Conservation (phyloP, 768 basidiomycete species). For the Lepiota venenata region DNA sequence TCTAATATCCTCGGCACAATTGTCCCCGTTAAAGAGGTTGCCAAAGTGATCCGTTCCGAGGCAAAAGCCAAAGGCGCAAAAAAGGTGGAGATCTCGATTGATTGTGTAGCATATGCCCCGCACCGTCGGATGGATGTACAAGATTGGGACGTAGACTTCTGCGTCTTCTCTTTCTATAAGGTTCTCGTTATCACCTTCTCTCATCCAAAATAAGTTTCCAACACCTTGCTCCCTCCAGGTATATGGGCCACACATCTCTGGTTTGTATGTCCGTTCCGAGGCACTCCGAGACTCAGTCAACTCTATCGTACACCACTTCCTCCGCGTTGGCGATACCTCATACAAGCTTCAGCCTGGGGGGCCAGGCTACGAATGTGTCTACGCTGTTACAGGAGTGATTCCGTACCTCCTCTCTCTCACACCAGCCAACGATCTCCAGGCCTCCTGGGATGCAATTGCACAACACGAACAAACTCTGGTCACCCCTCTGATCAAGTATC, state of each 20-base stretch:
- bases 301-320: slow-evolving; percentile 70
- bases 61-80: slow-evolving; percentile 49
- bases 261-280: slow-evolving; percentile 52
- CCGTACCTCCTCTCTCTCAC: slow-evolving; percentile 64
- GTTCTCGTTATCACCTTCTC: slow-evolving; percentile 26
- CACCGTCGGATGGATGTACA: slow-evolving; percentile 69
- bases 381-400: slow-evolving; percentile 55
- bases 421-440: slow-evolving; percentile 40
- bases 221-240: slow-evolving; percentile 37
- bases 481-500: slow-evolving; percentile 49
- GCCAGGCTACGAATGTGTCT: slow-evolving; percentile 70
- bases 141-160: slow-evolving; percentile 77
- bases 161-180: slow-evolving; percentile 75
- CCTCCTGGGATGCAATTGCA: slow-evolving; percentile 55
- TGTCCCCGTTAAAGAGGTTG: slow-evolving; percentile 56
- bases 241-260: slow-evolving; percentile 72
- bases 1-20: slow-evolving; percentile 74
- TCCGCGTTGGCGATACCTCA: slow-evolving; percentile 38
- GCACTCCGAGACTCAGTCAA: slow-evolving; percentile 49
- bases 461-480: slow-evolving; percentile 59
- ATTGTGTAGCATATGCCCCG: slow-evolving; percentile 79
- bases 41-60: slow-evolving; percentile 44
- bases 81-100: slow-evolving; percentile 67
- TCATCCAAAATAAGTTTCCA: background rate
- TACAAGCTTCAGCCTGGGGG: slow-evolving; percentile 75